Conservation (phyloP, 1,139 yeast species). For the Meyerozyma sp. region DNA sequence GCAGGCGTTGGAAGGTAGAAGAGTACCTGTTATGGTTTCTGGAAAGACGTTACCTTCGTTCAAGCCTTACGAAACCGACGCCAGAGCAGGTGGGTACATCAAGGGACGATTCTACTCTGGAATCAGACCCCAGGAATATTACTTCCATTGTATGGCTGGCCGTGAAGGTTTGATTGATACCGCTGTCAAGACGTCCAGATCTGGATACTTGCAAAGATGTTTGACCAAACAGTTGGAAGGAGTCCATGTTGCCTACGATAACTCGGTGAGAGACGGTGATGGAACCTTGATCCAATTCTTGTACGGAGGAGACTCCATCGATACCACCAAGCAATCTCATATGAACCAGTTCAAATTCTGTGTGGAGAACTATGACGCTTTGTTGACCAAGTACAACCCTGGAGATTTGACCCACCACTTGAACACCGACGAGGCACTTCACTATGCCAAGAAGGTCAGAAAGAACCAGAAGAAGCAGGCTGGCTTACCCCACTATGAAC, state of each 20-base stretch:
- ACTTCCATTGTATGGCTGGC: conserved; percentile 99
- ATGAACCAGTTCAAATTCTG: conserved; percentile 93
- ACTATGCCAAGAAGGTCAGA: conserved; percentile 76
- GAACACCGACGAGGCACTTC: conserved; percentile 76
- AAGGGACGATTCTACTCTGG: conserved; percentile 98
- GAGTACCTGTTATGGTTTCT: conserved; percentile 98
- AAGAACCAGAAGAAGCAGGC: conserved; percentile 68
- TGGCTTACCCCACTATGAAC: conserved; percentile 58
- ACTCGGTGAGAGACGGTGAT: conserved; percentile 93
- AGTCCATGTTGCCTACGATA: conserved; percentile 90
- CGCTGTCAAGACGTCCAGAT: conserved; percentile 97
- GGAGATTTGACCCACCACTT: conserved; percentile 61
- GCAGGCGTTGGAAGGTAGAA: conserved; percentile 98
- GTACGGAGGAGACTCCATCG: conserved; percentile 97
- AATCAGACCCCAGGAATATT: conserved; percentile 97
- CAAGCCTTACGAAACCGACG: conserved; percentile 94
- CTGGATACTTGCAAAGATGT: conserved; percentile 98
- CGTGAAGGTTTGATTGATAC: conserved; percentile 99
- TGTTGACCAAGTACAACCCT: conserved; percentile 84
- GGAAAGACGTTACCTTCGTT: conserved; percentile 97
- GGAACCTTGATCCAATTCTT: conserved; percentile 91
- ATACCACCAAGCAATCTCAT: conserved; percentile 91
- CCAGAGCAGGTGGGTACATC: conserved; percentile 97
- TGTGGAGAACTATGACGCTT: conserved; percentile 81
- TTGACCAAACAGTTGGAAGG: conserved; percentile 97